Percentiles rank a stretch among this genome's conserved stretches.
Conservation (phyloP, 1,139 yeast species). For the Yamadazyma pseudoaaseri region DNA sequence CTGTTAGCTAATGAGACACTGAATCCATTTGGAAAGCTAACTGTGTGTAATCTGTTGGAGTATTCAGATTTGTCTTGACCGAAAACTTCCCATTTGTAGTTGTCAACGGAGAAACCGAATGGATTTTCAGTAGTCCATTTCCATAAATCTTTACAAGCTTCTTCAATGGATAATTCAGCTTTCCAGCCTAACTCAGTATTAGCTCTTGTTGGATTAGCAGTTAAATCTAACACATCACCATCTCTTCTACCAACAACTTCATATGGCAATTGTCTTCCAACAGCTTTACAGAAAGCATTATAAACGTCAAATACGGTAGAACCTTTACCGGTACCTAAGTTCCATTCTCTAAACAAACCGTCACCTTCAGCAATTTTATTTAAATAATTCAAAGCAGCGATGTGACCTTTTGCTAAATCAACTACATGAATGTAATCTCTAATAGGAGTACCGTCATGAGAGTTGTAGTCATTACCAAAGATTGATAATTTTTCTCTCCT, state of each 20-base stretch:
- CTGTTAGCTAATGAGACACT: constrained; percentile 47
- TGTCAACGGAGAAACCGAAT: constrained; percentile 51
- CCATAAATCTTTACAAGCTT: constrained; percentile 77
- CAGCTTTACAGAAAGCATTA: constrained; percentile 64
- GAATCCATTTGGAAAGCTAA: constrained; percentile 33
- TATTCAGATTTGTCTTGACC: constrained; percentile 20
- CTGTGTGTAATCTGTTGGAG: constrained; percentile 42
- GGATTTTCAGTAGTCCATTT: constrained; percentile 75
- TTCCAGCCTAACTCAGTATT: constrained; percentile 65
- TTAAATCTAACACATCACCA: constrained; percentile 78
- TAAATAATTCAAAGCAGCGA: constrained; percentile 67
- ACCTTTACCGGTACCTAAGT: constrained; percentile 80
- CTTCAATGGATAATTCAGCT: constrained; percentile 54
- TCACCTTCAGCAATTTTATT: constrained; percentile 31
- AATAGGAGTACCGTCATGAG: constrained; percentile 79
- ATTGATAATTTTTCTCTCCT: constrained; percentile 63
- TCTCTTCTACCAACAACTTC: constrained; percentile 65
- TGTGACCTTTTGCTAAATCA: constrained; percentile 79
- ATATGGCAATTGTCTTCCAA: constrained; percentile 65
- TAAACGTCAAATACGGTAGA: constrained; percentile 75
- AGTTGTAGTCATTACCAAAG: constrained; percentile 67
- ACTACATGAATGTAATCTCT: constrained; percentile 82
- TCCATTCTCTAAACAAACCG: constrained; percentile 76
- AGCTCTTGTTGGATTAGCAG: constrained; percentile 72
- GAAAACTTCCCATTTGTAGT: constrained; percentile 35